Base-by-base conservation (phyloP, 129 eudicot species). In the Calendula officinalis region DNA sequence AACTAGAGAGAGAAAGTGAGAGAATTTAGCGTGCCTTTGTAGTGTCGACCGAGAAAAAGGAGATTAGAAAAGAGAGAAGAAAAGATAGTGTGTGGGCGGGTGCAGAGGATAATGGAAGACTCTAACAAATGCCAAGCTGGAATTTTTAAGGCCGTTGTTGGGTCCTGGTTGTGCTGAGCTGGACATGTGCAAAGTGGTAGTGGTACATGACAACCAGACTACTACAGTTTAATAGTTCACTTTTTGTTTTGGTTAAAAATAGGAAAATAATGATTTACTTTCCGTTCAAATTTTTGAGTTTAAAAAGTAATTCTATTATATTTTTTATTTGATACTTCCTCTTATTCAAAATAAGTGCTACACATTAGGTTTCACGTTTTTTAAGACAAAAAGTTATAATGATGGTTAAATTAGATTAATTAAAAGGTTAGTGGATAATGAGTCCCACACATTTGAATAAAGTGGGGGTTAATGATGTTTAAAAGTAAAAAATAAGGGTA, bases 11-110 rank as follows among this genome's bases (percentile, higher is more conserved):
- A 59, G 49, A 48, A 30, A 46, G 67, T 56, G 78, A 74, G 73
- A 57, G 62, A 66, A 49, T 74, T 66, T 74, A 73, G 78, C 67
- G 72, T 65, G 72, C 54, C 17, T 56, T 65, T 56, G 72, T 65
- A 65, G 7, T 39, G 67, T 66, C 54, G 78, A 73, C 61, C 53
- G 67, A 64, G 42, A 38, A 56, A 38, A 66, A 33, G 27, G 32
- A 72, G 6, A 54, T 36, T 12, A 72, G 66, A 39, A 32, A 53
- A 53, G 27, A 39, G 8, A 37, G 12, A 42, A 58, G 36, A 49
- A 72, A 72, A 44, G 71, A 54, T 72, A 6, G 48, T 44, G 30
- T 72, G 77, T 41, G 77, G 40, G 71, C 59, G 49, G 71, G 77
- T 64, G 8, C 77, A 72, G 15, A 59, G 75, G 32, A 56, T 27